Evolutionary conservation across 108 stramenopile species (phyloP).

Genomic region (Cyclotella choctawhatcheeana): DNA sequence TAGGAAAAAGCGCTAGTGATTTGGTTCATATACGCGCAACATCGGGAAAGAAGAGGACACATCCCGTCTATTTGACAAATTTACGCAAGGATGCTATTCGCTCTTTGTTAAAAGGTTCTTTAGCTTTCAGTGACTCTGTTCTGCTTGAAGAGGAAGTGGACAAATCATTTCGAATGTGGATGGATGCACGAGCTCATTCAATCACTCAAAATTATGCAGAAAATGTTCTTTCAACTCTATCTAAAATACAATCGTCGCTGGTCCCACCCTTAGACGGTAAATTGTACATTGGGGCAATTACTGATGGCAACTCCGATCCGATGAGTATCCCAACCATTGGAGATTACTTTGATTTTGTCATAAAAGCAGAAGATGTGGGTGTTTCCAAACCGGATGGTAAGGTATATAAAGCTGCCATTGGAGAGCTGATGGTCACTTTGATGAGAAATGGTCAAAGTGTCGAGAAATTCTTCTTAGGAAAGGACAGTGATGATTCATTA

Average conservation of each 20-base stretch:
- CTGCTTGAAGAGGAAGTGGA: slow-evolving; percentile 33
- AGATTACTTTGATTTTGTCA: slow-evolving; percentile 73
- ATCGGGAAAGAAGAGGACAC: slow-evolving; percentile 60
- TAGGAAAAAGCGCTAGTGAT: slow-evolving; percentile 18
- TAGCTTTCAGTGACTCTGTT: neutral
- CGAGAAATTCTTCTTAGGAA: slow-evolving; percentile 44
- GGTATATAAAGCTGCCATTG: slow-evolving; percentile 70
- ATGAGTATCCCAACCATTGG: slow-evolving; percentile 41
- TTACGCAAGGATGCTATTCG: slow-evolving; percentile 82
- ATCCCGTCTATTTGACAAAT: slow-evolving; percentile 70
- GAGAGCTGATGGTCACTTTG: slow-evolving; percentile 27
- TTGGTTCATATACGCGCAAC: slow-evolving; percentile 56
- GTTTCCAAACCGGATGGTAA: slow-evolving; percentile 76
- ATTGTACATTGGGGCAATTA: slow-evolving; percentile 82
- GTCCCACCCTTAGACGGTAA: slow-evolving; percentile 24
- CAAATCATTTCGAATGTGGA: slow-evolving; percentile 73
- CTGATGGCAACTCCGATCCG: slow-evolving; percentile 90
- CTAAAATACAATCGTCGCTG: slow-evolving; percentile 33
- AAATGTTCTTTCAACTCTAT: slow-evolving; percentile 49
- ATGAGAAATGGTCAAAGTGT: slow-evolving; percentile 29
- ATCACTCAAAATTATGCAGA: slow-evolving; percentile 65
- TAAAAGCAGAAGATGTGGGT: slow-evolving; percentile 84
- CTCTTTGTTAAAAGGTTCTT: slow-evolving; percentile 19
- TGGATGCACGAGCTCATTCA: slow-evolving; percentile 65
- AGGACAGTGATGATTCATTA: neutral